Percentiles rank a stretch among this genome's conserved stretches.
Conservation (phyloP, 1,139 yeast genomes). For the Geotrichum restrictum region DNA sequence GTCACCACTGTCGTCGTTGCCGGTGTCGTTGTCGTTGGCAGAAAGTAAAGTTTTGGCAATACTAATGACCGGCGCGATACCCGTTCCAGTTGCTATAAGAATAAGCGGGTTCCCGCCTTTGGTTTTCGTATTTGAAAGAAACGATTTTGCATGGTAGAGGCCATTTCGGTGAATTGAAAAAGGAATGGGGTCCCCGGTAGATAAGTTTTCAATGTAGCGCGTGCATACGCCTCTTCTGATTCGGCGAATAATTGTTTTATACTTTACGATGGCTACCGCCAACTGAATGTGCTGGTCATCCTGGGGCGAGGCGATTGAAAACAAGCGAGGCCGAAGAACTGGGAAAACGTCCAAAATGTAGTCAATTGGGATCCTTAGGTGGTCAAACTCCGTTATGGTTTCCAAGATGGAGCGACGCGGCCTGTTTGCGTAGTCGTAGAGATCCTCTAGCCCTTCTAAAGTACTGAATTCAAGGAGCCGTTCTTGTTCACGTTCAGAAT, state of each 20-base stretch:
- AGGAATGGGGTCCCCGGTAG: constrained; percentile 47
- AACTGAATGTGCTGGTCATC: constrained; percentile 46
- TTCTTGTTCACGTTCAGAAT: constrained; percentile 62
- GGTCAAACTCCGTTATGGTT: constrained; percentile 72
- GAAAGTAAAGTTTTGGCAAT: constrained; percentile 10
- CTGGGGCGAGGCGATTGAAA: constrained; percentile 67
- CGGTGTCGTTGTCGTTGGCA: too few species aligned
- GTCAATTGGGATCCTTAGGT: constrained; percentile 67
- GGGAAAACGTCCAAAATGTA: constrained; percentile 77
- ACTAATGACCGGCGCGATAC: constrained; percentile 71
- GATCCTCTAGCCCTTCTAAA: constrained; percentile 63
- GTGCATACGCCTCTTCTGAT: constrained; percentile 82
- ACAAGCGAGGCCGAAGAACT: constrained; percentile 69
- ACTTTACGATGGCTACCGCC: constrained; percentile 80
- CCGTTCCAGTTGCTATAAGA: constrained; percentile 87
- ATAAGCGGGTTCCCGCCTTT: constrained; percentile 50
- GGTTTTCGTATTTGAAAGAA: constrained; percentile 27
- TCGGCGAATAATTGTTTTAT: constrained; percentile 73
- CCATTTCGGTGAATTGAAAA: constrained; percentile 49
- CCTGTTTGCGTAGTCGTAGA: constrained; percentile 83
- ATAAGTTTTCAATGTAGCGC: constrained; percentile 58
- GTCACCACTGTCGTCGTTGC: too few species aligned
- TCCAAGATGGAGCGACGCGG: constrained; percentile 87
- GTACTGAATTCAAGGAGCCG: constrained; percentile 69
- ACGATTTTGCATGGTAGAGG: constrained; percentile 29